These are phyloP conservation scores for Pholiota molesta DNA, from an alignment of 768 basidiomycete species.

Conservation along the genomic window DNA sequence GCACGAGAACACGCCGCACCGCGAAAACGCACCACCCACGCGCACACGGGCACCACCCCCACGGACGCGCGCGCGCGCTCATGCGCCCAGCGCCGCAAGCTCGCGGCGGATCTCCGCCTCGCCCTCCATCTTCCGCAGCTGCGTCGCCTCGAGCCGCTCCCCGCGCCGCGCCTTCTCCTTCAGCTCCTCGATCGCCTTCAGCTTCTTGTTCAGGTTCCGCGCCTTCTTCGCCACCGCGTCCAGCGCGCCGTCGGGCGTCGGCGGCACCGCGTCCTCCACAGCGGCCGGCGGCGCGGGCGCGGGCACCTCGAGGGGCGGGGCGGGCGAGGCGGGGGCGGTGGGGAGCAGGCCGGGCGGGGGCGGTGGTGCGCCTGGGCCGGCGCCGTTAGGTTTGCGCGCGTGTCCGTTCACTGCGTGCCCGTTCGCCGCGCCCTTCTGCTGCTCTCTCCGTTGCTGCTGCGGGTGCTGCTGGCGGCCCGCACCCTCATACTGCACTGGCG, in stretches of 20 bases:
- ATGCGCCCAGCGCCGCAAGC: constrained; percentile 48
- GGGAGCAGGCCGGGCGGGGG: constrained; percentile 8
- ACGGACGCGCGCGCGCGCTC: too few species aligned
- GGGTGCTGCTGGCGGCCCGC: constrained; percentile 34
- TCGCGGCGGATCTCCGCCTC: constrained; percentile 86
- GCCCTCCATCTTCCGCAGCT: constrained; percentile 95
- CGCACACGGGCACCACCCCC: too few species aligned
- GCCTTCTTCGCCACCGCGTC: constrained; percentile 92
- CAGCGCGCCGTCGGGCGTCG: constrained; percentile 61
- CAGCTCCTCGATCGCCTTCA: constrained; percentile 98
- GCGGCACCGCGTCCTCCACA: constrained; percentile 38
- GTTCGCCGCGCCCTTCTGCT: constrained; percentile 9
- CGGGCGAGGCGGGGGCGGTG: constrained; percentile 17
- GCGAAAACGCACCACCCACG: too few species aligned
- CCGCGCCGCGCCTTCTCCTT: constrained; percentile 91
- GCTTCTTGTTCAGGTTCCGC: constrained; percentile 95
- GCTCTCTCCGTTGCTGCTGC: constrained; percentile 27
- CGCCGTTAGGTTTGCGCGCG: constrained; percentile 15
- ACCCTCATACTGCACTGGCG: constrained; percentile 47
- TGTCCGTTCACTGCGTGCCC: constrained; percentile 13
- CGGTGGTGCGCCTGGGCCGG: constrained; percentile 30
- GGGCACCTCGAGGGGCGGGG: constrained; percentile 26
- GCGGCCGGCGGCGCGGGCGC: constrained; percentile 8
- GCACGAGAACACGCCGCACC: not conserved
- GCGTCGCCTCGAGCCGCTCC: constrained; percentile 91